Conservation (phyloP, 2,329 filamentous ascomycete genomes). For the Nothophoma quercina region DNA sequence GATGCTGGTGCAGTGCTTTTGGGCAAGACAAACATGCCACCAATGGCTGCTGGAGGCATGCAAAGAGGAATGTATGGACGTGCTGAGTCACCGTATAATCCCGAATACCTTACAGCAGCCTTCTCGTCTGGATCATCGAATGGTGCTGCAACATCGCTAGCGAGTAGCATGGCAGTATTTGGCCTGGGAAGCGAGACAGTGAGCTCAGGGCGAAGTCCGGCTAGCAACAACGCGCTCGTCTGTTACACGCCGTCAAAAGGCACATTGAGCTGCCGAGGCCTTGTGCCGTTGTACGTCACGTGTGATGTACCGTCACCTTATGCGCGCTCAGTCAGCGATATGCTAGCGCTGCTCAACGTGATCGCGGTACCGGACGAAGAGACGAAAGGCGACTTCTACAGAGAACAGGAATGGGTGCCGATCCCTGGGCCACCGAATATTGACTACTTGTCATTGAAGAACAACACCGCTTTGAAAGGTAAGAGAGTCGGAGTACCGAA, state of each 20-base stretch:
- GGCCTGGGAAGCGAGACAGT: slow-evolving; percentile 65
- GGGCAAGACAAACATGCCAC: slow-evolving; percentile 67
- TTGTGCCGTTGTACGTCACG: slow-evolving; percentile 64
- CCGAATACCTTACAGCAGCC: slow-evolving; percentile 61
- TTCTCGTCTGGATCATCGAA: slow-evolving; percentile 67
- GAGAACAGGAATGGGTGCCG: slow-evolving; percentile 57
- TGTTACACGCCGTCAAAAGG: slow-evolving; percentile 65
- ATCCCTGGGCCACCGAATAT: slow-evolving; percentile 51
- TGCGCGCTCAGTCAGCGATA: slow-evolving; percentile 59
- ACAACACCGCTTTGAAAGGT: slow-evolving; percentile 48
- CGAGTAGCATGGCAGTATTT: slow-evolving; percentile 61
- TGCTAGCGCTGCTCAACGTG: slow-evolving; percentile 60
- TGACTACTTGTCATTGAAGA: slow-evolving; percentile 45
- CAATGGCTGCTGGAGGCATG: slow-evolving; percentile 67
- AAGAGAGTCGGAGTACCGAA: slow-evolving; percentile 60
- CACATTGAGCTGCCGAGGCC: slow-evolving; percentile 59
- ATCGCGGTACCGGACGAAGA: slow-evolving; percentile 55
- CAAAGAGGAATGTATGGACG: slow-evolving; percentile 65
- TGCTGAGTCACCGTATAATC: slow-evolving; percentile 65
- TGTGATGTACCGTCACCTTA: slow-evolving; percentile 65
- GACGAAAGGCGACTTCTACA: slow-evolving; percentile 62
- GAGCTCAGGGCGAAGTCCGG: slow-evolving; percentile 63
- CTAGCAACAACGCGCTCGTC: slow-evolving; percentile 64
- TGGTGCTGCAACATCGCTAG: slow-evolving; percentile 60
- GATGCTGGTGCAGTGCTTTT: slow-evolving; percentile 61